A percentile compares a stretch with the other conserved stretches of the same genome.
phyloP scores from a whole-genome alignment of 495 filamentous ascomycete species.

The Aspergillus egyptiacus region DNA sequence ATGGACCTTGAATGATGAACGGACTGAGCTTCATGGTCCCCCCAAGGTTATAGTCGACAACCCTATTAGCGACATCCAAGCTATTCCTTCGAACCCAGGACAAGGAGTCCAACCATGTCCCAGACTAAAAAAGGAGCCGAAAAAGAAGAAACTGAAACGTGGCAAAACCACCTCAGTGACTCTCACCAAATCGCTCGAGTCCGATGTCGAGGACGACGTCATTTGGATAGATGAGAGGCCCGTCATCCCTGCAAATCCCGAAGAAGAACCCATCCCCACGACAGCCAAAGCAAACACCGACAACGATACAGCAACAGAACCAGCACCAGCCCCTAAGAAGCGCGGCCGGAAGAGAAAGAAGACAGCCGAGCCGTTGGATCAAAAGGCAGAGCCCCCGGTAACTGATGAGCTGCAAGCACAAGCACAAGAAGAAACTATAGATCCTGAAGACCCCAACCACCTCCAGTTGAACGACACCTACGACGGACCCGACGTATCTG shows the following conservation, averaged over 20 bases:
- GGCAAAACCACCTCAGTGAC: conserved; percentile 33
- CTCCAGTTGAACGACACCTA: not conserved
- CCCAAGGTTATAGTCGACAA: not conserved
- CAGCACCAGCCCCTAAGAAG: conserved; percentile 31
- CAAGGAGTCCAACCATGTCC: not conserved
- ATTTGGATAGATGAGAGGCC: conserved; percentile 36
- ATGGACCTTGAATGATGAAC: not conserved
- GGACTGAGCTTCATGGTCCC: not conserved
- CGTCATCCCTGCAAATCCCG: not conserved
- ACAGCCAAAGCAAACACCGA: not conserved
- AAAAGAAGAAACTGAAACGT: conserved; percentile 38
- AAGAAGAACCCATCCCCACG: not conserved
- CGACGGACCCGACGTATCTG: not conserved
- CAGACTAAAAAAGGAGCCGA: conserved; percentile 19
- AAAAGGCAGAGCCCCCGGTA: not conserved
- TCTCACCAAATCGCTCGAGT: conserved; percentile 22
- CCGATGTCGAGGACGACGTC: conserved; percentile 31
- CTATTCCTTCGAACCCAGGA: not conserved
- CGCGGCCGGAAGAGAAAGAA: conserved; percentile 44
- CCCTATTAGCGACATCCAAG: not conserved
- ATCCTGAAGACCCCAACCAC: not conserved
- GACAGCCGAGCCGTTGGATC: conserved; percentile 19
- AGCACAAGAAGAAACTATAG: not conserved
- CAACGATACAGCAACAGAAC: conserved; percentile 3
- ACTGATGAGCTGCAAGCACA: not conserved